Evolutionary conservation across 768 basidiomycete species (phyloP).

Genomic region (Mrakia gelida): DNA sequence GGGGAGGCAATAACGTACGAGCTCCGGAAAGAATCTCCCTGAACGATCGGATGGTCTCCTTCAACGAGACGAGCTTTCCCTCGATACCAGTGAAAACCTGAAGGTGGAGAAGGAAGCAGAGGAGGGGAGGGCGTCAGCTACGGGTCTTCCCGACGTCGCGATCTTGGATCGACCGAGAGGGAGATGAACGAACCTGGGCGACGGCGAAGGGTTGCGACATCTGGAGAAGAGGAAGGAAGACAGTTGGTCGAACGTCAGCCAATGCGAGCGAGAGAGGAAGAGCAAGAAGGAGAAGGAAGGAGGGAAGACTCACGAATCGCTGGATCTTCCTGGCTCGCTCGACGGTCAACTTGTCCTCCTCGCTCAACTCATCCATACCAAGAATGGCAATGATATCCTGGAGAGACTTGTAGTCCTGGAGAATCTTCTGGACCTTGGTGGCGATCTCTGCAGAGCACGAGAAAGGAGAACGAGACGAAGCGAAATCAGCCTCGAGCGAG

Average conservation of each 20-base stretch:
- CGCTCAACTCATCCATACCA: slow-evolving; percentile 99
- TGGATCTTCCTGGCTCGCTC: slow-evolving; percentile 96
- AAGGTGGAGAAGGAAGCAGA: neutral
- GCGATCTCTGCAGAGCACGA: slow-evolving; percentile 76
- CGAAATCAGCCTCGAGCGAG: slow-evolving; percentile 14
- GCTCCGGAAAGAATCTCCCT: slow-evolving; percentile 88
- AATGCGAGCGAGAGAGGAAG: neutral
- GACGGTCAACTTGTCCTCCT: slow-evolving; percentile 98
- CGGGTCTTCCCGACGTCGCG: too few species aligned
- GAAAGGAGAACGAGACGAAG: neutral
- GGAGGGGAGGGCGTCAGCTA: too few species aligned
- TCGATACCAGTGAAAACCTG: slow-evolving; percentile 88
- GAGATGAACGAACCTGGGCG: slow-evolving; percentile 65
- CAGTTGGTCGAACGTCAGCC: neutral
- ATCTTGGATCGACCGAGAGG: neutral
- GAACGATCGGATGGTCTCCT: slow-evolving; percentile 89
- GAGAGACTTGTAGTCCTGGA: slow-evolving; percentile 50
- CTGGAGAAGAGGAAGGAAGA: slow-evolving; percentile 51
- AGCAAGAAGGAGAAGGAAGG: neutral
- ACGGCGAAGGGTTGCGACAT: slow-evolving; percentile 99
- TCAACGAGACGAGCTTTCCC: slow-evolving; percentile 91
- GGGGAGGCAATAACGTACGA: neutral
- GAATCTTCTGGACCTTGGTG: slow-evolving; percentile 91
- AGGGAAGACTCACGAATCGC: slow-evolving; percentile 40
- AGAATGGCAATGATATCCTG: slow-evolving; percentile 45